Conservation (phyloP, 2,329 filamentous ascomycete genomes). For the Ascochyta fabae region DNA sequence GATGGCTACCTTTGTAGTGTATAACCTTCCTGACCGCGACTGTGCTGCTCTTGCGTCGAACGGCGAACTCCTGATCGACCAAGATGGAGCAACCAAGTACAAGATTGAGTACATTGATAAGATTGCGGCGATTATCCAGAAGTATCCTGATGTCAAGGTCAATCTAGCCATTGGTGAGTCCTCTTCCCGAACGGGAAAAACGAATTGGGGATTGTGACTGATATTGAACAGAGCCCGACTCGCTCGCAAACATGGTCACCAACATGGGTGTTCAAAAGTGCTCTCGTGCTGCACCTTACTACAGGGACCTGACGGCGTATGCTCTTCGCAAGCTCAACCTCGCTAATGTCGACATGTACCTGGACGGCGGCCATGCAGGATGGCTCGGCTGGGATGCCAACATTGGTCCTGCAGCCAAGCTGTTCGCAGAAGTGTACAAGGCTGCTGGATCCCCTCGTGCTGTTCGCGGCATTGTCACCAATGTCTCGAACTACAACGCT, state of each 20-base stretch:
- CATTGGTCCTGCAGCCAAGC: slow-evolving; percentile 57
- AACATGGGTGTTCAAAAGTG: slow-evolving; percentile 64
- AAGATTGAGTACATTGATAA: slow-evolving; percentile 59
- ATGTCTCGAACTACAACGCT: slow-evolving; percentile 66
- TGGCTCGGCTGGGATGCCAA: slow-evolving; percentile 71
- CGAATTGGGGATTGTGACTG: not conserved
- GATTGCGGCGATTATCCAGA: slow-evolving; percentile 60
- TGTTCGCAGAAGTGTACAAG: slow-evolving; percentile 57
- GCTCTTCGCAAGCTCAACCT: slow-evolving; percentile 64
- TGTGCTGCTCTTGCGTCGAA: slow-evolving; percentile 69
- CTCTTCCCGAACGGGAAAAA: not conserved
- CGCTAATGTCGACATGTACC: slow-evolving; percentile 67
- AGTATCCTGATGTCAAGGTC: slow-evolving; percentile 60
- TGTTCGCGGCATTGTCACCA: slow-evolving; percentile 62
- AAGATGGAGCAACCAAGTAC: slow-evolving; percentile 59
- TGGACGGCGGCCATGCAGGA: slow-evolving; percentile 69
- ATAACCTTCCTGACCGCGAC: slow-evolving; percentile 69
- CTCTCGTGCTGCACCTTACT: slow-evolving; percentile 60
- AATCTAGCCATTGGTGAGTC: slow-evolving; percentile 56
- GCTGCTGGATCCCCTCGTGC: slow-evolving; percentile 55
- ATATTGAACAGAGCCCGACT: slow-evolving; percentile 59
- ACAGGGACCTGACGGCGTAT: slow-evolving; percentile 63
- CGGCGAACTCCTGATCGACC: slow-evolving; percentile 64
- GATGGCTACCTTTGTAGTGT: slow-evolving; percentile 64
- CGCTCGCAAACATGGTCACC: slow-evolving; percentile 67